phyloP scores from a whole-genome alignment of 768 basidiomycete genomes.

The Rhodotorula diobovata region DNA sequence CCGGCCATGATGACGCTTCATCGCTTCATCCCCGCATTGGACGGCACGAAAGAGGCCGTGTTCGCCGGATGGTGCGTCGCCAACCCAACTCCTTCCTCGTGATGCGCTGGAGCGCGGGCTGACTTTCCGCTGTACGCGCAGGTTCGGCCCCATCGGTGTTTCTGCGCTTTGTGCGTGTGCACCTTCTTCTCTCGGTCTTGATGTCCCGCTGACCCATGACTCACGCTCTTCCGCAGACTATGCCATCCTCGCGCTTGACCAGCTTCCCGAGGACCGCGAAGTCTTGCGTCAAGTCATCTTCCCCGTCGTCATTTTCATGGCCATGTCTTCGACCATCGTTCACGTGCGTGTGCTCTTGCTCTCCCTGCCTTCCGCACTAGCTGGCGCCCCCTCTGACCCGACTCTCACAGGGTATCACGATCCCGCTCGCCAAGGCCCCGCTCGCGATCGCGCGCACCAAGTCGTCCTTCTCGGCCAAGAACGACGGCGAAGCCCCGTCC shows the following conservation, averaged over 20 bases:
- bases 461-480: slow-evolving; percentile 8
- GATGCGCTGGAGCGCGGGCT: rapidly evolving
- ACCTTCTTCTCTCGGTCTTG: neutral
- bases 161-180: slow-evolving; percentile 10
- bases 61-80: slow-evolving; percentile 49
- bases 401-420: slow-evolving; percentile 43
- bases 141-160: slow-evolving; percentile 41
- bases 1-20: slow-evolving; percentile 48
- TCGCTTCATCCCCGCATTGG: slow-evolving; percentile 46
- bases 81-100: no score
- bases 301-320: slow-evolving; percentile 49
- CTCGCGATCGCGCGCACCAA: slow-evolving; percentile 25
- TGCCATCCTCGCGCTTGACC: slow-evolving; percentile 47
- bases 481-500: neutral
- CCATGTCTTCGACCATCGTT: slow-evolving; percentile 47
- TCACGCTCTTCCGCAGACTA: slow-evolving; percentile 47
- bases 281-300: slow-evolving; percentile 44
- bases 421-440: slow-evolving; percentile 46
- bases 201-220: neutral
- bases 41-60: slow-evolving; percentile 42
- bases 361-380: slow-evolving; percentile 22
- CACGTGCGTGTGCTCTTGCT: slow-evolving; percentile 45
- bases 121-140: neutral
- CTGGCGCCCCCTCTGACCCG: slow-evolving; percentile 56
- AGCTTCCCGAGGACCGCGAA: slow-evolving; percentile 45